phyloP scores from a whole-genome alignment of 768 basidiomycete genomes.

The Tylopilus sp. region DNA sequence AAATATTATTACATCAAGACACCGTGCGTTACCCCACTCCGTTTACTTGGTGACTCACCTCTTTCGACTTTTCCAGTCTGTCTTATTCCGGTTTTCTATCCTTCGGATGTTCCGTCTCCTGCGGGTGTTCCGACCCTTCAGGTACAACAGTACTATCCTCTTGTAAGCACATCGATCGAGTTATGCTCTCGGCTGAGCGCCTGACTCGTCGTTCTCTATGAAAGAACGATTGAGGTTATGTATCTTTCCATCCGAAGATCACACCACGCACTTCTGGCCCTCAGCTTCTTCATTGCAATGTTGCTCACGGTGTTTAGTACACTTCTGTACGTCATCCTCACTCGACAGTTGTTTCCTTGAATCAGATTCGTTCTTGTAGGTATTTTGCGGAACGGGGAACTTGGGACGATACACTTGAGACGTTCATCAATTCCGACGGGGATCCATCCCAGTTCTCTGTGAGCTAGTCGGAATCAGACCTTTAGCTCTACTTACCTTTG shows the following conservation, averaged over 20 bases:
- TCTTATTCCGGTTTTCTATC: constrained; percentile 88
- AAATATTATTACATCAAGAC: constrained; percentile 79
- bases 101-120: constrained; percentile 85
- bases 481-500: neutral
- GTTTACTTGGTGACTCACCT: neutral
- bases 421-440: constrained; percentile 83
- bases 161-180: constrained; percentile 47
- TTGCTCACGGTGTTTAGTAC: constrained; percentile 87
- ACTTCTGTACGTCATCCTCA: constrained; percentile 50
- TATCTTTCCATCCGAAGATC: constrained; percentile 83
- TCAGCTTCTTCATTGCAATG: constrained; percentile 87
- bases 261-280: constrained; percentile 81
- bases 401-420: constrained; percentile 79
- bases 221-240: constrained; percentile 89
- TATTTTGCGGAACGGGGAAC: constrained; percentile 90
- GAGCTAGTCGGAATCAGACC: constrained; percentile 18
- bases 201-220: neutral
- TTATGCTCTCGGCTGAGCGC: neutral
- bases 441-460: constrained; percentile 78
- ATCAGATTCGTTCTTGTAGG: constrained; percentile 31
- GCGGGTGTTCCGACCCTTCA: constrained; percentile 87
- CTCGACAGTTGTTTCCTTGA: neutral
- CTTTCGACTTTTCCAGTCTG: constrained; percentile 47
- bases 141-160: constrained; percentile 78
- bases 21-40: constrained; percentile 51